Base-by-base conservation (phyloP, 116 monocot genomes). In the Thalassia testudinum region DNA sequence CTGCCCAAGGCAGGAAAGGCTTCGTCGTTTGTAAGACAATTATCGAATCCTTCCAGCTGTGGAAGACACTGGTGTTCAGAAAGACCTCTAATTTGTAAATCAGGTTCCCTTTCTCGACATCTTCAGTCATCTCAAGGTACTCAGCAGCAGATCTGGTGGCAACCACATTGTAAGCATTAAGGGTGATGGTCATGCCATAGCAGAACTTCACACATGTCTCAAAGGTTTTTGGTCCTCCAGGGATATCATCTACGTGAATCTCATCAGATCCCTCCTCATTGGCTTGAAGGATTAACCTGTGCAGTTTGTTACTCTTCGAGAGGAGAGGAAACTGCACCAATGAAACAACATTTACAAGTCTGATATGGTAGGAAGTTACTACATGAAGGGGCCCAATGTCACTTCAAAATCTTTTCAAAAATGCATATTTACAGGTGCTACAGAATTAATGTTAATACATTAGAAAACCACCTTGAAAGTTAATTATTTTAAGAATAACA, bases 181-280 rank as follows among this genome's bases (percentile, higher is more conserved):
- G 76, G 50, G 78, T 93, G 17, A 84, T 80, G 7, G 56, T 66
- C 75, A 87, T 84, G 19, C 93, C 93, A 65, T 93, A 93, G 70
- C 93, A 93, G 55, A 93, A 93, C 53, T 93, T 93, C 10, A 76
- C 73, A 37, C 93, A 87, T 19, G 84, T 75, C 65, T 93, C 93
- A 49, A 93, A 93, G 1, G 76, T 49, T 62, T 60, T 71, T 2
- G 71, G 66, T 44, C 87, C 93, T 10, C 87, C 87, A 30, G 93
- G 93, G 59, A 93, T 62, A 37, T 74, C 71, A 27, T 71, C 40
- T 22, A 93, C 53, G 43, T 28, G 52, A 49, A 84, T 26, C 62
- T 87, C 84, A 53, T 78, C 72, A n/a, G 50, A 63, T 6, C 51
- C 65, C 40, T 73, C 80, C 28, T 75, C 75, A 29, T 66, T 64